Evolutionary conservation across 371 early-diverging fungal species (phyloP), one percentile per base, ranked within the genome.

Genomic region (Mucor mucedo): DNA sequence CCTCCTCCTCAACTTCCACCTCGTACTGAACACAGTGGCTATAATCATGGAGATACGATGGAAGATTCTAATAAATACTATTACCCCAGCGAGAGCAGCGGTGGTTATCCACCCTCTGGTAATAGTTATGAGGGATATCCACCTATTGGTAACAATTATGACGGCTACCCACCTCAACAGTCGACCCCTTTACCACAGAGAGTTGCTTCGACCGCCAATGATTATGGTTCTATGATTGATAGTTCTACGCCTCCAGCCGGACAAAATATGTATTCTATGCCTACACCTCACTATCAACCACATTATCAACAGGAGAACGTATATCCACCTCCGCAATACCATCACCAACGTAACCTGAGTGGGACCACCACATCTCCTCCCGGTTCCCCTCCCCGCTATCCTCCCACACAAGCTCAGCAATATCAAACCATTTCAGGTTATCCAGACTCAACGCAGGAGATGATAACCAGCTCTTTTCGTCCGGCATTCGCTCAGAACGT

Each of bases 381-480:
- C n/a, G 49, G 65, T 16, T 65, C 65, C 27, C 65, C 65, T 47
- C 32, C 50, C 10, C 52, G 21, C 13, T 14, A 13, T 5, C 55
- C 59, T 7, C 6, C 35, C 8, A 35, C 4, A 4, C 66, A 52
- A 56, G 21, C 38, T 6, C 44, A 53, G 3, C 21, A 44, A 11
- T 68, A 68, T 52, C 68, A 62, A 10, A 55, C 68, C 21, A 30
- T 63, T 21, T 9, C 32, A 28, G 68, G 63, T 2, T 69, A 69
- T 35, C 62, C 65, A 40, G 65, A 65, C 49, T 44, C 50, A 21
- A 61, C 70, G 4, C 65, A 69, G 49, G 65, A 65, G 10, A 41
- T 64, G 16, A 69, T 69, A 29, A 62, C 60, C 5, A 60, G 41
- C 13, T 65, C 70, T 35, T 69, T 65, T 44, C 49, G 70, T 38